These are phyloP conservation scores for Curvularia verruculosa DNA, from an alignment of 2,329 filamentous ascomycete genomes.

Conservation along the genomic window DNA sequence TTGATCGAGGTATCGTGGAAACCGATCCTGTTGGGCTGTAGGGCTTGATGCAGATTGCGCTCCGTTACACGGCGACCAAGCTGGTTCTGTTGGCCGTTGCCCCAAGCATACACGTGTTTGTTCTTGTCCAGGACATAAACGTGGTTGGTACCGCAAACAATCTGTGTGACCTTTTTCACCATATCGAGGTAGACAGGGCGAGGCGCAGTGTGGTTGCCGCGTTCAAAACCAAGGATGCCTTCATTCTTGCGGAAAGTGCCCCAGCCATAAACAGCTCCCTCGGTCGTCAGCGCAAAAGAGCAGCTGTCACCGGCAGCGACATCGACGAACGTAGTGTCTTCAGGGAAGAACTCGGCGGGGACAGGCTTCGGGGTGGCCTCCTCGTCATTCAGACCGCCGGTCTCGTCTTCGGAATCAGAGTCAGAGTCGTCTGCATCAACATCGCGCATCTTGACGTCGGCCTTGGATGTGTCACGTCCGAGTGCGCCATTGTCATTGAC, in stretches of 20 bases:
- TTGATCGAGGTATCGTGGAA: conserved; percentile 52
- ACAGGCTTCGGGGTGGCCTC: conserved; percentile 72
- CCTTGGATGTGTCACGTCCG: conserved; percentile 72
- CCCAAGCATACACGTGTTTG: conserved; percentile 72
- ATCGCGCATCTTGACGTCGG: conserved; percentile 64
- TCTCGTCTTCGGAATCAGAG: conserved; percentile 57
- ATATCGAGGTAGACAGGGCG: conserved; percentile 63
- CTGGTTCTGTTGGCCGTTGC: conserved; percentile 73
- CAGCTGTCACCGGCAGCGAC: conserved; percentile 76
- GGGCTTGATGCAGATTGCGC: conserved; percentile 60
- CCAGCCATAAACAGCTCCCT: conserved; percentile 81
- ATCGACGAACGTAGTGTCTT: conserved; percentile 68
- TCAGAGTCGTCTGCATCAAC: conserved; percentile 57
- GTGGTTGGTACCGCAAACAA: conserved; percentile 74
- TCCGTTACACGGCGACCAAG: conserved; percentile 70
- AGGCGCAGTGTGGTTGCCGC: conserved; percentile 47
- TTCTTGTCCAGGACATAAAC: conserved; percentile 70
- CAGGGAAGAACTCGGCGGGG: conserved; percentile 61
- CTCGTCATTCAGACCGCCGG: conserved; percentile 72
- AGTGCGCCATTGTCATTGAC: conserved; percentile 86
- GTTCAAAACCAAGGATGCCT: conserved; percentile 68
- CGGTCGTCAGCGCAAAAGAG: conserved; percentile 75
- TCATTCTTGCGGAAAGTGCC: conserved; percentile 78
- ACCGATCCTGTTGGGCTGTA: conserved; percentile 63
- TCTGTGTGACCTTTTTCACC: conserved; percentile 69